Percentiles rank a stretch among this genome's conserved stretches.
Conservation (phyloP, 108 stramenopile genomes). For the Cyclotella distinguenda region DNA sequence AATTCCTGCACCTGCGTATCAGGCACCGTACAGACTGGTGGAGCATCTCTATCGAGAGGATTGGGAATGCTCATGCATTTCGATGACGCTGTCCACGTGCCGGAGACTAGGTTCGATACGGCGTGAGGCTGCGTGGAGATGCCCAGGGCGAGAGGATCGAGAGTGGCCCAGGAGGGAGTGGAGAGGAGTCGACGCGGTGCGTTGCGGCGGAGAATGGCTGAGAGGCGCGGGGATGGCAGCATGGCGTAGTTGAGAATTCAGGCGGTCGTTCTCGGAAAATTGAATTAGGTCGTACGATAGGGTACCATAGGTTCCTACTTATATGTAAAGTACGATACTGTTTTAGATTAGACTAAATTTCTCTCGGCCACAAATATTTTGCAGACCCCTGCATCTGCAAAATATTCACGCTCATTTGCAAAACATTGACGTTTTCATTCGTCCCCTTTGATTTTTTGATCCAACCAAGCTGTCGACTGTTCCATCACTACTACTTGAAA, state of each 20-base stretch:
- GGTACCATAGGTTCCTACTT: too few relatives aligned
- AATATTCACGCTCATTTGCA: too few relatives aligned
- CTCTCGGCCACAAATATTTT: too few relatives aligned
- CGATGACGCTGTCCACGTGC: constrained; percentile 51
- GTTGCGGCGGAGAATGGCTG: not conserved
- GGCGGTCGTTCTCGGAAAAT: too few relatives aligned
- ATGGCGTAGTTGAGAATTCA: constrained; percentile 1
- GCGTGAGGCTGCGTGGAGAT: constrained; percentile 46
- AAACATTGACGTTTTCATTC: too few relatives aligned
- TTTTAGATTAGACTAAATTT: too few relatives aligned
- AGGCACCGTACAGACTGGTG: constrained; percentile 74
- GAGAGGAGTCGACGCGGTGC: constrained; percentile 13
- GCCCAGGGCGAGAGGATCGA: constrained; percentile 77
- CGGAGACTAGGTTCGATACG: constrained; percentile 75
- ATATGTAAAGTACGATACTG: too few relatives aligned
- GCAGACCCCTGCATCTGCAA: too few relatives aligned
- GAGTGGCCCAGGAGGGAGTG: constrained; percentile 75
- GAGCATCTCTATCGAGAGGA: constrained; percentile 65
- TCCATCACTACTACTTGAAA: too few relatives aligned
- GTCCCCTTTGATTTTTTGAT: too few relatives aligned
- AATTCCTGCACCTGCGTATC: constrained; percentile 76
- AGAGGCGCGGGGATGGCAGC: constrained; percentile 17
- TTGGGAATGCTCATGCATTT: constrained; percentile 64
- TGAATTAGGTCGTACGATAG: too few relatives aligned
- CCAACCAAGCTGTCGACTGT: too few relatives aligned